Base-by-base conservation (phyloP, 2,329 filamentous ascomycete genomes). In the Phaeosphaeriaceae sp. region DNA sequence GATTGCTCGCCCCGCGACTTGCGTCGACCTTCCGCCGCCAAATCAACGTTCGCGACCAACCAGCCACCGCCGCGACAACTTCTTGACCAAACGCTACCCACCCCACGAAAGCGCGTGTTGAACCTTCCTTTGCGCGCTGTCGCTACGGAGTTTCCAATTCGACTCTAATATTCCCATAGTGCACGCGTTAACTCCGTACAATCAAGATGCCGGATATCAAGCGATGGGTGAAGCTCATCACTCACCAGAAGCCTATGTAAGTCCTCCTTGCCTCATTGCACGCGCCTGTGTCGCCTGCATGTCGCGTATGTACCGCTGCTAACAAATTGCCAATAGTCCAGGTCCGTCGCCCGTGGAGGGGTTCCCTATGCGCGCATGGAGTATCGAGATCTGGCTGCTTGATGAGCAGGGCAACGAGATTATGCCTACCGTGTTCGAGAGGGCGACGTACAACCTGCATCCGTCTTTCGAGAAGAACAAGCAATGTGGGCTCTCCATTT, bases 321-420 rank as follows among this genome's bases (percentile, higher is more conserved):
- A 13, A 20, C 25, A 22, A 11, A 3, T 36, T 20, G 21, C 13
- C 9, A 24, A 57, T 74, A 93, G 90, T 74, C 87, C 92, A 73
- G 93, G 93, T 76, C 88, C 91, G 20, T 90, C 91, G 15, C 90
- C 90, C 41, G 86, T 92, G 65, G 91, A 93, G 70, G 93, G 93
- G 2, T 97, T 93, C 73, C 95, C 95, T 11, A 93, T 97, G 87
- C 90, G 95, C 77, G 84, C 88, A 80, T 99, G 95, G 95, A 93
- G 87, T 67, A 91, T 98, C 76, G 89, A 91, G 79, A 84, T 99
- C 68, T 92, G 87, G 79, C 79, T 98, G 52, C 78, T 97, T 54
- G 93, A 97, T 66, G 91, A 96, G 70, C 88, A 91, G 63, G 93
- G 93, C 68, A 91, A 95, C 68, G 89, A 96, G 78, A 85, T 92